These are phyloP conservation scores for Yamadazyma sp. DNA, from an alignment of 1,139 yeast species.

Conservation along the genomic window DNA sequence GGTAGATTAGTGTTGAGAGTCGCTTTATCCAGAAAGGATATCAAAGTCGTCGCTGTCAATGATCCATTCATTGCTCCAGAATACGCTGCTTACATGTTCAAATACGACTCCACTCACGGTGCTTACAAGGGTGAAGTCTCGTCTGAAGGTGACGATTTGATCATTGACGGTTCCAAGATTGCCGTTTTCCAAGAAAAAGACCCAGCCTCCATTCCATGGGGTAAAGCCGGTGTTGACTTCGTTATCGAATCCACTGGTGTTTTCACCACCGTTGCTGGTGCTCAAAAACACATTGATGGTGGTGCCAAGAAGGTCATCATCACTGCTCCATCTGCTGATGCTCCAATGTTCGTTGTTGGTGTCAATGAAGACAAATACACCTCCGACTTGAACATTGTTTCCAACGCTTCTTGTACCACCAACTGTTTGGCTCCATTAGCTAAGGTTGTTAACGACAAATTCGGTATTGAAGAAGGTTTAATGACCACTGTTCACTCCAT, in stretches of 20 bases:
- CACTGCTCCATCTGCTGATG: conserved; percentile 86
- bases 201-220: conserved; percentile 84
- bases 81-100: conserved; percentile 86
- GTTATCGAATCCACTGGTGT: conserved; percentile 90
- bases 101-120: conserved; percentile 88
- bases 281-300: conserved; percentile 75
- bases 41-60: conserved; percentile 76
- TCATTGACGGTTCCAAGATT: conserved; percentile 70
- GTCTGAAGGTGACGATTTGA: conserved; percentile 53
- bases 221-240: conserved; percentile 70
- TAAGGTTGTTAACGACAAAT: conserved; percentile 76
- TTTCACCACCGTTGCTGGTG: conserved; percentile 77
- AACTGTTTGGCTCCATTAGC: conserved; percentile 90
- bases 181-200: conserved; percentile 74
- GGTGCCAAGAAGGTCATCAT: conserved; percentile 90
- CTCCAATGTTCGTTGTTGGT: conserved; percentile 88
- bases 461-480: conserved; percentile 83
- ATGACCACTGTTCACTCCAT: conserved; percentile 91
- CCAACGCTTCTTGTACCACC: conserved; percentile 90
- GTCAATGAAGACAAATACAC: conserved; percentile 76
- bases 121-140: conserved; percentile 67
- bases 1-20: conserved; percentile 85
- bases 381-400: conserved; percentile 67
- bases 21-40: conserved; percentile 69
- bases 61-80: conserved; percentile 84